Evolutionary conservation across 2,329 filamentous ascomycete genomes (phyloP).

Genomic region (Pseudogymnoascus verrucosus): DNA sequence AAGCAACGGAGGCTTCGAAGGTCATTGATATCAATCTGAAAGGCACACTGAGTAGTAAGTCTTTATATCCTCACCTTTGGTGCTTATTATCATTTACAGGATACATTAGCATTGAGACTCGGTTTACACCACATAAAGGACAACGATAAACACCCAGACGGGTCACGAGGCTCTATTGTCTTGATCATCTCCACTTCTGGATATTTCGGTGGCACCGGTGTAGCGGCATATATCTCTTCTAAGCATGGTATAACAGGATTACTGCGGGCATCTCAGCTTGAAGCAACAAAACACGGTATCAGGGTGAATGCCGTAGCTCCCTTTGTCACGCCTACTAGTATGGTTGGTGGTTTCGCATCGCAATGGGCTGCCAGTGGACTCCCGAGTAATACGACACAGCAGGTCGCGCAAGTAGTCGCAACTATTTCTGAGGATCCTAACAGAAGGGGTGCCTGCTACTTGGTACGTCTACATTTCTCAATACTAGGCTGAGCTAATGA

Average conservation of each 20-base stretch:
- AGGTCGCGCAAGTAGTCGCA: conserved; percentile 33
- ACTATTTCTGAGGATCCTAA: conserved; percentile 27
- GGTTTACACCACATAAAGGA: conserved; percentile 23
- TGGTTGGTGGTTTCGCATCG: conserved; percentile 28
- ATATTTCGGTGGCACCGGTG: too few relatives aligned
- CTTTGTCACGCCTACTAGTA: conserved; percentile 39
- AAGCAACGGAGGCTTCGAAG: conserved; percentile 19
- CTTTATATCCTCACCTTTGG: conserved; percentile 16
- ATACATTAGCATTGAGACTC: conserved; percentile 15
- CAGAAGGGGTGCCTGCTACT: conserved; percentile 23
- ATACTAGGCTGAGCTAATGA: not conserved
- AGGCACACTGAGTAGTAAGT: conserved; percentile 36
- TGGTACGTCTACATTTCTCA: conserved; percentile 18
- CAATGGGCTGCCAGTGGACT: conserved; percentile 31
- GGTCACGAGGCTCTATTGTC: conserved; percentile 30
- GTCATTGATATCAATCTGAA: conserved; percentile 37
- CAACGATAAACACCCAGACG: conserved; percentile 13
- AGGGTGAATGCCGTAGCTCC: conserved; percentile 36
- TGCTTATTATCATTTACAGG: too few relatives aligned
- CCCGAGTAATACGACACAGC: conserved; percentile 32
- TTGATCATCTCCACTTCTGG: conserved; percentile 24
- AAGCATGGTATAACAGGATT: too few relatives aligned
- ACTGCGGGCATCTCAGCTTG: too few relatives aligned
- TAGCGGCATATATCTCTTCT: too few relatives aligned
- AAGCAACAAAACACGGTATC: conserved; percentile 22